phyloP scores from a whole-genome alignment of 371 early-diverging fungal genomes.

The Dinochytrium kinnereticum region DNA sequence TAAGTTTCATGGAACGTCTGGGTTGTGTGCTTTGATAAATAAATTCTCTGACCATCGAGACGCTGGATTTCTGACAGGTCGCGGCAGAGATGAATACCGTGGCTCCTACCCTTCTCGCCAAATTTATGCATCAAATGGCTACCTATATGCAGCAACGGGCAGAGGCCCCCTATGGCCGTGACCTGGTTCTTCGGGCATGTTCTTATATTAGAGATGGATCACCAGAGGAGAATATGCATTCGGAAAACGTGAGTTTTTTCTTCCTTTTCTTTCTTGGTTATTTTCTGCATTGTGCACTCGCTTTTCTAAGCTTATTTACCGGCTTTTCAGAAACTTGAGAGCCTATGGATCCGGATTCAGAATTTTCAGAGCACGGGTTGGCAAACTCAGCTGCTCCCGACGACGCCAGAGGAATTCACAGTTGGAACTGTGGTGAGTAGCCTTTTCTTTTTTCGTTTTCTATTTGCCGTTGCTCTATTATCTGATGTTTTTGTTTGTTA shows the following conservation, averaged over 20 bases:
- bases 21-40: background rate
- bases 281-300: background rate
- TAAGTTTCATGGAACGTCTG: conserved; percentile 31
- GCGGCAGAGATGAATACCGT: background rate
- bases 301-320: conserved; percentile 4
- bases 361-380: conserved; percentile 64
- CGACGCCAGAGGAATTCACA: conserved; percentile 65
- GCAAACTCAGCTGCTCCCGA: conserved; percentile 60
- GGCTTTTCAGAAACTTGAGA: conserved; percentile 65
- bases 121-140: background rate
- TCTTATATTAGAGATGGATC: conserved; percentile 57
- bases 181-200: background rate
- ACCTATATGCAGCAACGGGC: background rate
- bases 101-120: background rate
- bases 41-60: background rate
- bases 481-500: too few species aligned
- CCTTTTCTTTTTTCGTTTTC: background rate
- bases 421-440: conserved; percentile 33
- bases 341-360: conserved; percentile 71
- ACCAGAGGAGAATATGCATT: background rate
- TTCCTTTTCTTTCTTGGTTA: background rate
- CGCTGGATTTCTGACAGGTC: too few species aligned
- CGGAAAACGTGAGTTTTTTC: background rate
- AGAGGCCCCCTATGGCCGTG: background rate
- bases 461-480: background rate